Base-by-base conservation (phyloP, 768 basidiomycete genomes). In the Pleurotus tuoliensis region DNA sequence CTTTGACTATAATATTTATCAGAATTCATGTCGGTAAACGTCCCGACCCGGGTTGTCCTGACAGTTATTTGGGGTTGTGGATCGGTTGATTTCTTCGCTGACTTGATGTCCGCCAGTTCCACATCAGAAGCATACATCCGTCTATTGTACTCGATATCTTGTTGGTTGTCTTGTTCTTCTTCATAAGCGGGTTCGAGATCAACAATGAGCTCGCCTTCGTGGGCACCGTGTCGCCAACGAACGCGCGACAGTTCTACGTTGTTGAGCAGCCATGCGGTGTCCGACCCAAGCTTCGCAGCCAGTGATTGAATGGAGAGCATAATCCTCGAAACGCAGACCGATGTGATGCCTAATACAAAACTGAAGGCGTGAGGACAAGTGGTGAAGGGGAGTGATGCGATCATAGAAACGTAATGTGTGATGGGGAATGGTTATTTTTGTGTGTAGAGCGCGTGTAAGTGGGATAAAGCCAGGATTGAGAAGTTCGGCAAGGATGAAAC, bases 231-330 rank as follows among this genome's bases (percentile, higher is more conserved):
- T 22, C 66, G 69, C 72, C 75, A 77, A 1, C 62, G 68, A 3
- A 80, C 71, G 22, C 78, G 75, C 40, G 71, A 73, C 22, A 80
- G 67, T 63, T 80, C 77, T 5, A 73, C 71, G 57, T 75, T 71
- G 61, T 69, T 78, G 20, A 81, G 69, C 6, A 79, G 64, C 76
- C 73, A 78, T 9, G 69, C 68, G 1, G 74, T 69, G 37, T 75
- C 72, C 5, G 78, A 73, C 30, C 76, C 72, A 16, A 74, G 63
- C 15, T 67, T 66, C 24, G 71, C 66, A 13, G 79, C 74, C n/a
- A 79, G 63, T 1, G 76, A 77, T 47, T 71, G 69, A 45, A 76
- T 73, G 57, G 69, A 72, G 47, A 77, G 67, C 71, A 75, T 73
- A 16, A 71, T 66, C 11, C 68, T 69, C 40, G 71, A 73, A 30